Percentiles rank a stretch among this genome's conserved stretches.
phyloP scores from a whole-genome alignment of 202 grass and related monocot species.

The Cymbopogon flexuosus region DNA sequence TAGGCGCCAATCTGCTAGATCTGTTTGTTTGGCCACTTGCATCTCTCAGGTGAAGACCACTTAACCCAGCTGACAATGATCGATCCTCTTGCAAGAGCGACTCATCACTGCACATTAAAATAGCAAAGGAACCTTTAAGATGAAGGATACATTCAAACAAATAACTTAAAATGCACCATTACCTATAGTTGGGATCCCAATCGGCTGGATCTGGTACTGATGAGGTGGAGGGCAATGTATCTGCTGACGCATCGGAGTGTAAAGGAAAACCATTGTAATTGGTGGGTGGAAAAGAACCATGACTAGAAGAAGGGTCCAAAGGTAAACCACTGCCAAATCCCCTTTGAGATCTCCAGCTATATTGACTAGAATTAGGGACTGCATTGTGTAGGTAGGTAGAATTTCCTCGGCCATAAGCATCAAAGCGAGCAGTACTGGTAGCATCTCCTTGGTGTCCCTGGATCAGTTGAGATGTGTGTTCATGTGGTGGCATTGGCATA shows the following conservation, averaged over 20 bases:
- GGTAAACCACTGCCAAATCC: conserved; percentile 41
- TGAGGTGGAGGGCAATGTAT: conserved; percentile 56
- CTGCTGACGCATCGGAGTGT: conserved; percentile 36
- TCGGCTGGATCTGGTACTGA: conserved; percentile 70
- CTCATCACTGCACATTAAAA: conserved; percentile 69
- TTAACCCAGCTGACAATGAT: conserved; percentile 53
- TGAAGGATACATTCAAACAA: conserved; percentile 24
- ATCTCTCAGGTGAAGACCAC: conserved; percentile 44
- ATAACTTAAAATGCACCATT: conserved; percentile 34
- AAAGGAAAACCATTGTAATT: conserved; percentile 32
- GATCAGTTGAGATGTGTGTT: conserved; percentile 46
- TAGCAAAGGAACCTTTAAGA: not conserved
- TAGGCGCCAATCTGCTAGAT: conserved; percentile 48
- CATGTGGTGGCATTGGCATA: conserved; percentile 64
- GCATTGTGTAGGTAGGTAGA: conserved; percentile 47
- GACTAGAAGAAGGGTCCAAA: conserved; percentile 38
- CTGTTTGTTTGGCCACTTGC: conserved; percentile 36
- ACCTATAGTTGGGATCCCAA: conserved; percentile 98
- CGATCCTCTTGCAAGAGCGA: conserved; percentile 86
- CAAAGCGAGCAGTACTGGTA: conserved; percentile 40
- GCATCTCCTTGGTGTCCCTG: conserved; percentile 53
- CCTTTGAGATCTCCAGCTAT: conserved; percentile 66
- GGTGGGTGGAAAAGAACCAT: conserved; percentile 54
- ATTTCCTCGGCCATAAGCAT: conserved; percentile 42
- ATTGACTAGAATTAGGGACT: conserved; percentile 55